Evolutionary conservation across 768 basidiomycete genomes (phyloP).

Genomic region (Lentinula aciculospora): DNA sequence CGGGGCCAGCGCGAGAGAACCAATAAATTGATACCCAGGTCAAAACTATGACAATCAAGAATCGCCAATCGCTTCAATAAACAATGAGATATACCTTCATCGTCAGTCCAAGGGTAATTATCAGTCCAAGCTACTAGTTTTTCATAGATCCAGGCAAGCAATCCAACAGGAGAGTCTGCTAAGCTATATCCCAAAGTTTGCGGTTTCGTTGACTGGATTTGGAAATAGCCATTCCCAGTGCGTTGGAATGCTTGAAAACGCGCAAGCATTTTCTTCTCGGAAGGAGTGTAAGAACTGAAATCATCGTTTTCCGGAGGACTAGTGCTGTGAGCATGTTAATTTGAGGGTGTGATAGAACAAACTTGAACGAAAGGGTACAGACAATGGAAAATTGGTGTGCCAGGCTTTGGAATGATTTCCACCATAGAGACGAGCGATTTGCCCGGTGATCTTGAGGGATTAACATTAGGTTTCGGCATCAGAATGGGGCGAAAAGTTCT

Average conservation of each 20-base stretch:
- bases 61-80: too few relatives aligned
- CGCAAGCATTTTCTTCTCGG: slow-evolving; percentile 1
- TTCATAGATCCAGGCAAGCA: slow-evolving; percentile 31
- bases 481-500: background rate
- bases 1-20: slow-evolving; percentile 23
- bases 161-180: slow-evolving; percentile 36
- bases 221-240: slow-evolving; percentile 18
- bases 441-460: slow-evolving; percentile 19
- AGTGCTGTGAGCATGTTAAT: slow-evolving; percentile 5
- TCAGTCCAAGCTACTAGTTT: slow-evolving; percentile 29
- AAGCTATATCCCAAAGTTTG: slow-evolving; percentile 33
- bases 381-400: slow-evolving; percentile 26
- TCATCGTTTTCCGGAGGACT: slow-evolving; percentile 19
- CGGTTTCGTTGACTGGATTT: slow-evolving; percentile 24
- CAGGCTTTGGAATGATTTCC: slow-evolving; percentile 25
- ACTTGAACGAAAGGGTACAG: background rate
- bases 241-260: background rate
- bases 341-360: too few relatives aligned
- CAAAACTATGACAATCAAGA: too few relatives aligned
- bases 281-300: slow-evolving; percentile 19
- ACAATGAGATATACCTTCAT: slow-evolving; percentile 27
- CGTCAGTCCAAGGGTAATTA: slow-evolving; percentile 37
- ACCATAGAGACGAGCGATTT: slow-evolving; percentile 18
- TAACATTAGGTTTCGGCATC: slow-evolving; percentile 3
- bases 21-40: slow-evolving; percentile 24